Base-by-base conservation (phyloP, 73 alveolate genomes). In the Durusdinium trenchii region DNA sequence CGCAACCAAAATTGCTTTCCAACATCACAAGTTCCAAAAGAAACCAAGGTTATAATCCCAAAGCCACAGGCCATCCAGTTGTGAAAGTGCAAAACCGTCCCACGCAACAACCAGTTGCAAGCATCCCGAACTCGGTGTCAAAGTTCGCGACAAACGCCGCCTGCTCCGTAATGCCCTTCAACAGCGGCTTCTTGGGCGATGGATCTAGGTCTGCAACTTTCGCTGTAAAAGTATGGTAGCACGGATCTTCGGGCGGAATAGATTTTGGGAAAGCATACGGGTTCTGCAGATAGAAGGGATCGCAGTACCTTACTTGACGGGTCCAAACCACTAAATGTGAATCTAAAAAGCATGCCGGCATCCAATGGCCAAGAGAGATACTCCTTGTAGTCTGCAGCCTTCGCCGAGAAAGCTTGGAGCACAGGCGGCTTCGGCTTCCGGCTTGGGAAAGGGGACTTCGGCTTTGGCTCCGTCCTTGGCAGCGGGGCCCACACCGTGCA, bases 161-260 rank as follows among this genome's bases (percentile, higher is more conserved):
- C 73, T 60, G 84, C 84, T 73, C 84, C 30, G 84, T n/a, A 51
- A 73, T 40, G 9, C 84, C 84, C 84, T 73, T 73, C 52, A 51
- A 51, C 48, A 73, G 36, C 14, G 84, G 52, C 50, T 48, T 14
- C 36, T 40, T 46, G 62, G 62, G 43, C 90, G 9, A 60, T 0
- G 90, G 90, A 2, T 79, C 90, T 40, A 79, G 26, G 18, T 79
- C 62, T 5, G 90, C 94, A 3, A 52, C 16, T 60, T 52, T 20
- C 61, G 45, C 40, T 9, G 54, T 54, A 83, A 86, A 86, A 83
- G 83, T 57, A 36, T 86, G 95, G 83, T 86, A 86, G 95, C 95
- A 86, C 3, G 95, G 95, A 62, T 86, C 60, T 45, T 81, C 42
- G 47, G 54, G 83, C 2, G 40, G 57, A 23, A 86, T 60, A 5